These are phyloP conservation scores for Taiwanofungus camphoratus DNA, from an alignment of 1,284 basidiomycete species.

Conservation along the genomic window DNA sequence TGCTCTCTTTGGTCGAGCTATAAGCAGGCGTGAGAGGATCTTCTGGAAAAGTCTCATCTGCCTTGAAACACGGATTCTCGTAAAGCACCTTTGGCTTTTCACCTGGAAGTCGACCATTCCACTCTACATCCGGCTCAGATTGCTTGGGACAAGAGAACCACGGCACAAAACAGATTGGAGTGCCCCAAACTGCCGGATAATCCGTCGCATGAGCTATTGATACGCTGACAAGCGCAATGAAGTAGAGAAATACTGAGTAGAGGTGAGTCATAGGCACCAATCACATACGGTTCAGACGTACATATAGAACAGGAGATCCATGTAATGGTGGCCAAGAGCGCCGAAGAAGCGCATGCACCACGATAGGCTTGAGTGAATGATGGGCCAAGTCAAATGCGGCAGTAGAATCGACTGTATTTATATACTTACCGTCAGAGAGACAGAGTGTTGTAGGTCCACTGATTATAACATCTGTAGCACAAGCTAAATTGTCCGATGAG, in stretches of 20 bases:
- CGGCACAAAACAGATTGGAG: constrained; percentile 42
- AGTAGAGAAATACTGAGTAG: constrained; percentile 46
- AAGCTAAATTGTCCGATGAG: no score
- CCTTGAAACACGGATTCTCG: constrained; percentile 13
- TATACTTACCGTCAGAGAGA: constrained; percentile 32
- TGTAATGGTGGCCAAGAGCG: constrained; percentile 43
- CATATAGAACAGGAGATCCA: constrained; percentile 51
- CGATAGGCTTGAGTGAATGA: constrained; percentile 31
- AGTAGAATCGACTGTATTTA: neutral
- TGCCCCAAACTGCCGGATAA: constrained; percentile 45
- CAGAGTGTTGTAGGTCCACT: constrained; percentile 35
- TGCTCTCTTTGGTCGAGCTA: no score
- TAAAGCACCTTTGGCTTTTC: constrained; percentile 5
- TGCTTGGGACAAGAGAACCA: constrained; percentile 41
- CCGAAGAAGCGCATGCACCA: constrained; percentile 48
- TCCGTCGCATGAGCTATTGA: constrained; percentile 36
- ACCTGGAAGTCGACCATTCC: neutral
- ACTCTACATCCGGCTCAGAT: neutral
- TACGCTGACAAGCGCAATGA: constrained; percentile 43
- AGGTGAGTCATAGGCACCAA: constrained; percentile 8
- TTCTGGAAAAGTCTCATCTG: neutral
- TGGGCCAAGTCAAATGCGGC: no score
- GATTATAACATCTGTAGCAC: constrained; percentile 41
- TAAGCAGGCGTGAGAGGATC: no score
- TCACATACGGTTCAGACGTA: constrained; percentile 28